These are phyloP conservation scores for Globisporangium cederbergense DNA, from an alignment of 352 stramenopile genomes.

Conservation along the genomic window DNA sequence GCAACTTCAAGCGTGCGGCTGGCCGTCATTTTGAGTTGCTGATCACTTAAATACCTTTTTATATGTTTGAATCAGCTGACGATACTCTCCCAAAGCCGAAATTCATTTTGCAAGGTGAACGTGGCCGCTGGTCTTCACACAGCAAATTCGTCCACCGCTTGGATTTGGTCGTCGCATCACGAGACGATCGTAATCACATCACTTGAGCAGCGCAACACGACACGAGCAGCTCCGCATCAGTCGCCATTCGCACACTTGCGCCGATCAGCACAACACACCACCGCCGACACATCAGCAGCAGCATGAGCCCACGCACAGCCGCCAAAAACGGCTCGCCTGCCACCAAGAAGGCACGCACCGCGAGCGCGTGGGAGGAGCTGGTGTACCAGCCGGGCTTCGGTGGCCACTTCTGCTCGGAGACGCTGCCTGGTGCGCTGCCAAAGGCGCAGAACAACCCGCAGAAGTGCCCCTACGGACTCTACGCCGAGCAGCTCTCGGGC, in stretches of 20 bases:
- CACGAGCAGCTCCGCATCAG: not conserved
- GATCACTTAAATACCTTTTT: too few species aligned
- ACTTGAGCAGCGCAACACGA: not conserved
- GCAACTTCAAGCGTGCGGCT: too few species aligned
- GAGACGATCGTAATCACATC: slow-evolving; percentile 6
- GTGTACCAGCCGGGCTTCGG: slow-evolving; percentile 91
- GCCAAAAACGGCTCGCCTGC: not conserved
- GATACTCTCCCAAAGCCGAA: too few species aligned
- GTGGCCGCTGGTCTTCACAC: not conserved
- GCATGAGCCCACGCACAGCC: not conserved
- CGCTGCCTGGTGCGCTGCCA: slow-evolving; percentile 86
- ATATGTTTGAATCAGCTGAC: too few species aligned
- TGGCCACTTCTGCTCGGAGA: slow-evolving; percentile 93
- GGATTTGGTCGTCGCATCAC: slow-evolving; percentile 13
- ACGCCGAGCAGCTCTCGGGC: slow-evolving; percentile 94
- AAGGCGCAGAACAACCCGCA: slow-evolving; percentile 95
- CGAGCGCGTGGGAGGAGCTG: slow-evolving; percentile 52
- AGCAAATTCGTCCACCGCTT: slow-evolving; percentile 6
- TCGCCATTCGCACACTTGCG: not conserved
- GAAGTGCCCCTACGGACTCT: slow-evolving; percentile 89
- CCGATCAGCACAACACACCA: not conserved
- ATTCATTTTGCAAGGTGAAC: slow-evolving; percentile 4
- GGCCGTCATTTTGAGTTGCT: too few species aligned
- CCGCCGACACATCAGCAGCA: not conserved
- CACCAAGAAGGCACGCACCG: slow-evolving; percentile 9